phyloP scores from a whole-genome alignment of 2,329 filamentous ascomycete genomes.

The Colletotrichum agaves region DNA sequence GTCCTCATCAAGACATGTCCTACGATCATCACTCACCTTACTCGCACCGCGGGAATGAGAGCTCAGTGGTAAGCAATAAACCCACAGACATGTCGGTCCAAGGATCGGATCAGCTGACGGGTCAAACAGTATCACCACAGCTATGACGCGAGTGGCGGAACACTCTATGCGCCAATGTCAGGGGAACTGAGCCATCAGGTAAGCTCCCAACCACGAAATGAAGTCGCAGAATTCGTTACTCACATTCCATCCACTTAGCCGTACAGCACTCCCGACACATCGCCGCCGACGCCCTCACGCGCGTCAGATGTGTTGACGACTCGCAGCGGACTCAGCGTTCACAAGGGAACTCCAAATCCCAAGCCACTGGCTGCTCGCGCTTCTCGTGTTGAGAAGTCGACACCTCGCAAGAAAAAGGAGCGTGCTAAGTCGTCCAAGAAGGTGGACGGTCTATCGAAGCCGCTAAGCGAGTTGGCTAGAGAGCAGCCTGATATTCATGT shows the following conservation, averaged over 20 bases:
- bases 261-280: conserved; percentile 63
- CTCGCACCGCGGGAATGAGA: conserved; percentile 40
- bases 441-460: conserved; percentile 68
- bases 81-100: not conserved
- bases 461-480: conserved; percentile 77
- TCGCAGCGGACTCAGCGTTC: conserved; percentile 49
- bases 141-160: conserved; percentile 26
- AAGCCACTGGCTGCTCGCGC: conserved; percentile 45
- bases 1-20: conserved; percentile 43
- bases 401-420: conserved; percentile 52
- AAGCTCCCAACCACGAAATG: not conserved
- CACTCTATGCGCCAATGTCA: conserved; percentile 31
- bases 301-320: conserved; percentile 50
- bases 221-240: not conserved
- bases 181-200: conserved; percentile 37
- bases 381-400: conserved; percentile 47
- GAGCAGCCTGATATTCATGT: conserved; percentile 71
- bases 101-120: not conserved
- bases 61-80: conserved; percentile 27
- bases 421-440: conserved; percentile 55
- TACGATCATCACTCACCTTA: conserved; percentile 47
- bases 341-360: conserved; percentile 40
- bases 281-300: conserved; percentile 58
- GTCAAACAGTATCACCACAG: conserved; percentile 18
- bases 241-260: conserved; percentile 43